A percentile compares a stretch with the other conserved stretches of the same genome.
Conservation (phyloP, 148 eudicot genomes). For the Chenopodium album region DNA sequence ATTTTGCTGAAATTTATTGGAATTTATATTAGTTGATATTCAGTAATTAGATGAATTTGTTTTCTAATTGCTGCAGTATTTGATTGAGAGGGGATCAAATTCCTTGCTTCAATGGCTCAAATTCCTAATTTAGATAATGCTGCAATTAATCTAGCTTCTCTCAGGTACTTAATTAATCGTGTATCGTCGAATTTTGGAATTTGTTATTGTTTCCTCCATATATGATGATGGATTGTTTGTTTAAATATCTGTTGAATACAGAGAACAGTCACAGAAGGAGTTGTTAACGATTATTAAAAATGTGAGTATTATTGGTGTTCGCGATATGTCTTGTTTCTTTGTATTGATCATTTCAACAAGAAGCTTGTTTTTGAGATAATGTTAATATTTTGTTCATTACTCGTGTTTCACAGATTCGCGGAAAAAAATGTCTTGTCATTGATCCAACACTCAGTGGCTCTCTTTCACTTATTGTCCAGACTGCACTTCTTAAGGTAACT, state of each 20-base stretch:
- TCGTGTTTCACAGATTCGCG: slow-evolving; percentile 63
- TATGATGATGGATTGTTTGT: slow-evolving; percentile 2
- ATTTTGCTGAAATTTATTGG: too few species aligned
- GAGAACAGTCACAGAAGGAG: slow-evolving; percentile 89
- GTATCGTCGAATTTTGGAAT: too few species aligned
- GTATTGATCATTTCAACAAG: background rate
- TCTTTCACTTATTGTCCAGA: slow-evolving; percentile 75
- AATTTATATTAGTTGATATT: too few species aligned
- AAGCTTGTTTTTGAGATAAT: background rate
- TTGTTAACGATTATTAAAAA: slow-evolving; percentile 65
- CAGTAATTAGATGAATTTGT: background rate
- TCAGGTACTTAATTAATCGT: slow-evolving; percentile 41
- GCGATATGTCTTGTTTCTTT: background rate
- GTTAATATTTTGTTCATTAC: slow-evolving; percentile 3
- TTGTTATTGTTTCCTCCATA: background rate
- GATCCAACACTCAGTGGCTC: slow-evolving; percentile 92
- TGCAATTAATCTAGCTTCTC: slow-evolving; percentile 63
- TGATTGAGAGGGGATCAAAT: background rate
- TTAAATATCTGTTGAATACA: slow-evolving; percentile 23
- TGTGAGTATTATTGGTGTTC: slow-evolving; percentile 42
- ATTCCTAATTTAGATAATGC: slow-evolving; percentile 85
- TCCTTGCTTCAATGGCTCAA: slow-evolving; percentile 60
- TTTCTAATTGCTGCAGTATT: background rate
- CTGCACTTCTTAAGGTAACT: slow-evolving; percentile 77
- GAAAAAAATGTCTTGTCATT: slow-evolving; percentile 87